Base-by-base conservation (phyloP, 2,329 filamentous ascomycete species). In the Colletotrichum shisoi region DNA sequence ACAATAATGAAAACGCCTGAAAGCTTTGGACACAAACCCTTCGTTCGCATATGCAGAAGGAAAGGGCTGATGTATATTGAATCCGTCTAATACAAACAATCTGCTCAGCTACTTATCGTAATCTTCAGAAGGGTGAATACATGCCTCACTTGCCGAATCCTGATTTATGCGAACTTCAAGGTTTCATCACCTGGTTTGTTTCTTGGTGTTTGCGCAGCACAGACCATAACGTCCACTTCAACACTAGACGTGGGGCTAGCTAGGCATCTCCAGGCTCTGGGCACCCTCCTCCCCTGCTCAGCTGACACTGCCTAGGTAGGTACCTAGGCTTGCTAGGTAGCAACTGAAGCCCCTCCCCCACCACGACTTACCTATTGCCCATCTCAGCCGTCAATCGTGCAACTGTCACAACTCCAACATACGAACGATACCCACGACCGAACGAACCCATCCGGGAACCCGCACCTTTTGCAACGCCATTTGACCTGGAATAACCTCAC, bases 1-100 rank as follows among this genome's bases (percentile, higher is more conserved):
- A 68, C 34, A 54, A 68, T 68, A 65, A 68, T 68, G 56, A 68
- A 67, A 64, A 60, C 42, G 49, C 61, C 62, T 57, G 62, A 59
- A 19, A 60, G 53, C 37, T 64, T 64, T 42, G 15, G 12, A 46
- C 48, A 57, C 52, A 46, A 34, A 34, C 19, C 24, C 45, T 44
- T 56, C 49, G 27, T 56, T 37, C 21, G 49, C 49, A 53, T 21
- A 31, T 24, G 31, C 34, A n/a, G 12, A 15, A 42, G 34, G 42
- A 19, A 34, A n/a, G 49, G 49, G 15, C n/a, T 45, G 27, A 37
- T 66, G 37, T 27, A 56, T 44, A 39, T 42, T 51, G 44, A 39
- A 53, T 4, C 17, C 34, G 40, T 48, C 56, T 54, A 66, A 56
- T 37, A 39, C n/a, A 39, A 59, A 21, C n/a, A 48, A 48, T 1